phyloP scores from a whole-genome alignment of 805 yeast genomes.

The Scheffersomyces stipitis region DNA sequence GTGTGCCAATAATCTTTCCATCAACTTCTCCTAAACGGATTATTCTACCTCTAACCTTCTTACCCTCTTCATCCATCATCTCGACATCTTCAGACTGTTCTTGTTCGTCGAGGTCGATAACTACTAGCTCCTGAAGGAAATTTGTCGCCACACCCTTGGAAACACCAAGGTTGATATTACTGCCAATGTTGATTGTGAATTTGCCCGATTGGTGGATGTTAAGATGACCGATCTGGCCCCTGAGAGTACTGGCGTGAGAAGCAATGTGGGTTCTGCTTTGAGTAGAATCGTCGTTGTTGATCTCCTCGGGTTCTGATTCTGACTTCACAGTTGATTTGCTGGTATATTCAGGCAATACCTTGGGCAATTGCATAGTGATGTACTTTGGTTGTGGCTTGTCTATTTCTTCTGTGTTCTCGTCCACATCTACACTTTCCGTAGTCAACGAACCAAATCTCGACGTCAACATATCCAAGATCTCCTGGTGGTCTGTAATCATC shows the following conservation, averaged over 20 bases:
- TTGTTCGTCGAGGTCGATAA: constrained; percentile 41
- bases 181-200: constrained; percentile 71
- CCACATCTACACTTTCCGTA: too few relatives aligned
- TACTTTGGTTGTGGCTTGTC: constrained; percentile 18
- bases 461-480: constrained; percentile 27
- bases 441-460: constrained; percentile 19
- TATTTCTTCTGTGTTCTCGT: constrained; percentile 4
- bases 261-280: not conserved
- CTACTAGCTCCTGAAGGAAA: constrained; percentile 72
- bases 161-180: constrained; percentile 61
- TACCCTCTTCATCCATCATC: constrained; percentile 24
- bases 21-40: constrained; percentile 53
- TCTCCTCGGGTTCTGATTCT: constrained; percentile 3
- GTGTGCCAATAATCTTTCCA: constrained; percentile 60
- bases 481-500: constrained; percentile 29
- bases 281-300: too few relatives aligned
- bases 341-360: constrained; percentile 40
- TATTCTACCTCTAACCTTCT: constrained; percentile 27
- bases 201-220: constrained; percentile 84
- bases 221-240: constrained; percentile 70
- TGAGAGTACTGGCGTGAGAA: constrained; percentile 3
- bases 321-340: constrained; percentile 3
- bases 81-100: constrained; percentile 25
- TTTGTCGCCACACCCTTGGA: constrained; percentile 67
- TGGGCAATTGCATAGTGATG: constrained; percentile 51